phyloP scores from a whole-genome alignment of 148 eudicot species.

The Simmondsia chinensis region DNA sequence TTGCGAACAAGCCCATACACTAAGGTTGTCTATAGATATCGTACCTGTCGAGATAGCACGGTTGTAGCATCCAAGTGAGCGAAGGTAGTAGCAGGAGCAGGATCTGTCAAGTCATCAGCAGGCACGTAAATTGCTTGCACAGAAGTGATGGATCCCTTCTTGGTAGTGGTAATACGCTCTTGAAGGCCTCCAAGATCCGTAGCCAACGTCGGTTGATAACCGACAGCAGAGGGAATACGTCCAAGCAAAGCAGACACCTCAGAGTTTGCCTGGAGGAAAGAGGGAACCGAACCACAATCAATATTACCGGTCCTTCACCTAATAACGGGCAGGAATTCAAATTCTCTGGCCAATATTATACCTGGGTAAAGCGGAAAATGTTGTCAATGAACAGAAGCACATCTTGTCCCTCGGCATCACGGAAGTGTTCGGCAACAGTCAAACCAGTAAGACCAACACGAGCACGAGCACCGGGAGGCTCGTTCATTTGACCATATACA shows the following conservation, averaged over 20 bases:
- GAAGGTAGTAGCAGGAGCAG: constrained; percentile 8
- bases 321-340: too few species aligned
- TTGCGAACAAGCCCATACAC: too few species aligned
- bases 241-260: constrained; percentile 99
- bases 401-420: constrained; percentile 98
- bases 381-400: constrained; percentile 96
- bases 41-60: constrained; percentile 92
- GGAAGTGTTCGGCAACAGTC: constrained; percentile 85
- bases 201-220: constrained; percentile 97
- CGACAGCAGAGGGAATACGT: constrained; percentile 98
- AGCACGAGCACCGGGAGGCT: constrained; percentile 99
- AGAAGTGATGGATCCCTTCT: constrained; percentile 20
- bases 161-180: constrained; percentile 58
- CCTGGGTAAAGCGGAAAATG: constrained; percentile 97
- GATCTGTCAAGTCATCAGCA: constrained; percentile 13
- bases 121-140: constrained; percentile 20
- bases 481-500: constrained; percentile 97
- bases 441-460: constrained; percentile 97
- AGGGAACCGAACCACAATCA: too few species aligned
- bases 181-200: constrained; percentile 99
- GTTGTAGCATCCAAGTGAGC: constrained; percentile 28
- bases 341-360: too few species aligned
- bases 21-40: too few species aligned
- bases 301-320: neutral
- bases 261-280: constrained; percentile 97